Percentiles rank a stretch among this genome's conserved stretches.
Conservation (phyloP, 768 basidiomycete species). For the Chiua virens region DNA sequence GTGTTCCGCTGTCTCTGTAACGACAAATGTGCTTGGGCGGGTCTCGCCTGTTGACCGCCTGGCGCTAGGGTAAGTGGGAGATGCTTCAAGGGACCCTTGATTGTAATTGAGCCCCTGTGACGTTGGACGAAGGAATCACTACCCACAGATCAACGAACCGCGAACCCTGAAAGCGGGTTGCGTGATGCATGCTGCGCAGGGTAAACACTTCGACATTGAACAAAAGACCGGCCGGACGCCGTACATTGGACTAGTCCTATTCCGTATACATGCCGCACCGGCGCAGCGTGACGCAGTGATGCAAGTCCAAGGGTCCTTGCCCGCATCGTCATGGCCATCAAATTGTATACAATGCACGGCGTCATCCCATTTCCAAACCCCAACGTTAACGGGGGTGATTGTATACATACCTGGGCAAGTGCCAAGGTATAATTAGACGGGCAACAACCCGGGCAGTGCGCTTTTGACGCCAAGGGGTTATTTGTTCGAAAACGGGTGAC, state of each 20-base stretch:
- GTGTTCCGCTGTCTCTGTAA: not conserved
- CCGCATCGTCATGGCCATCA: too few species aligned
- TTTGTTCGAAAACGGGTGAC: constrained; percentile 1
- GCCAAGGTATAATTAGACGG: constrained; percentile 13
- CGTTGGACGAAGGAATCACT: not conserved
- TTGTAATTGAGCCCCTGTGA: constrained; percentile 11
- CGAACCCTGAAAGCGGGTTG: constrained; percentile 18
- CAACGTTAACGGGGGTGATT: not conserved
- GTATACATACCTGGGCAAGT: constrained; percentile 5
- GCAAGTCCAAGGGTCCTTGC: not conserved
- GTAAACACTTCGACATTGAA: too few species aligned
- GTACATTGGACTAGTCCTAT: too few species aligned
- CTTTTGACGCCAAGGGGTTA: too few species aligned
- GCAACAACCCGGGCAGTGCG: too few species aligned
- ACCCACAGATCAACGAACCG: constrained; percentile 11
- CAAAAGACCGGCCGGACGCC: too few species aligned
- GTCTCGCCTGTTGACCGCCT: constrained; percentile 1
- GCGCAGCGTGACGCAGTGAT: constrained; percentile 9
- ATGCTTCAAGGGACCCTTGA: constrained; percentile 12
- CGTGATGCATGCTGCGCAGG: constrained; percentile 18
- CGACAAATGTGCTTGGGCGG: constrained; percentile 4
- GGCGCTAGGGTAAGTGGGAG: constrained; percentile 17
- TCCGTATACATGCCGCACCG: too few species aligned
- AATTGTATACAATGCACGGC: too few species aligned
- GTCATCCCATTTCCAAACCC: too few species aligned